Percentiles rank a stretch among this genome's conserved stretches.
Evolutionary conservation across 768 basidiomycete species (phyloP).

Genomic region (Macrolepiota dolichaula): DNA sequence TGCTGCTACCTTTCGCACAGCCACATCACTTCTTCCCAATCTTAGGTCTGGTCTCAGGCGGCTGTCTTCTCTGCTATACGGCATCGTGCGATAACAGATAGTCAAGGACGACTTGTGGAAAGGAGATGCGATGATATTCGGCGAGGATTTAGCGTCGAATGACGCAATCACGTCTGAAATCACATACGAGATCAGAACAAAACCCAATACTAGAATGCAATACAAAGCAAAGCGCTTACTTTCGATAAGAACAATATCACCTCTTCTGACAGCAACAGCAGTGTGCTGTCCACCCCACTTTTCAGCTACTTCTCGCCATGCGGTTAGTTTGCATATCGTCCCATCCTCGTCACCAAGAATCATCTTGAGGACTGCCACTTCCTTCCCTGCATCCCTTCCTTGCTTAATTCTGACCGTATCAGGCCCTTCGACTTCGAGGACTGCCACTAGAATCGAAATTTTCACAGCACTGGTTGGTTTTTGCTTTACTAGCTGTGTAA

Average conservation of each 20-base stretch:
- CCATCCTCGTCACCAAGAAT: slow-evolving; percentile 74
- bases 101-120: slow-evolving; percentile 56
- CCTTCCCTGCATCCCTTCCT: slow-evolving; percentile 66
- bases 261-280: slow-evolving; percentile 50
- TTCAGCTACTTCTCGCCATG: slow-evolving; percentile 77
- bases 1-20: slow-evolving; percentile 61
- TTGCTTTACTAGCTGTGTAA: slow-evolving; percentile 34
- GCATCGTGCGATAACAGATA: slow-evolving; percentile 81
- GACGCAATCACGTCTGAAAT: slow-evolving; percentile 49
- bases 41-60: slow-evolving; percentile 69
- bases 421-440: slow-evolving; percentile 76
- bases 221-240: slow-evolving; percentile 40
- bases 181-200: neutral
- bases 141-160: slow-evolving; percentile 39
- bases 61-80: slow-evolving; percentile 54
- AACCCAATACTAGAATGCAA: neutral
- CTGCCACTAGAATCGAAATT: slow-evolving; percentile 57
- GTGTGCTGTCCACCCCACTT: slow-evolving; percentile 55
- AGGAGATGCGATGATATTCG: slow-evolving; percentile 65
- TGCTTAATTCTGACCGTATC: slow-evolving; percentile 65
- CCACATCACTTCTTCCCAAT: slow-evolving; percentile 64
- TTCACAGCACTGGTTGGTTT: slow-evolving; percentile 41
- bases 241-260: slow-evolving; percentile 69
- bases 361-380: slow-evolving; percentile 64
- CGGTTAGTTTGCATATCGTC: slow-evolving; percentile 65